Evolutionary conservation across 2,329 filamentous ascomycete genomes (phyloP), one percentile per base, ranked within the genome.

Genomic region (Claviceps citrina): DNA sequence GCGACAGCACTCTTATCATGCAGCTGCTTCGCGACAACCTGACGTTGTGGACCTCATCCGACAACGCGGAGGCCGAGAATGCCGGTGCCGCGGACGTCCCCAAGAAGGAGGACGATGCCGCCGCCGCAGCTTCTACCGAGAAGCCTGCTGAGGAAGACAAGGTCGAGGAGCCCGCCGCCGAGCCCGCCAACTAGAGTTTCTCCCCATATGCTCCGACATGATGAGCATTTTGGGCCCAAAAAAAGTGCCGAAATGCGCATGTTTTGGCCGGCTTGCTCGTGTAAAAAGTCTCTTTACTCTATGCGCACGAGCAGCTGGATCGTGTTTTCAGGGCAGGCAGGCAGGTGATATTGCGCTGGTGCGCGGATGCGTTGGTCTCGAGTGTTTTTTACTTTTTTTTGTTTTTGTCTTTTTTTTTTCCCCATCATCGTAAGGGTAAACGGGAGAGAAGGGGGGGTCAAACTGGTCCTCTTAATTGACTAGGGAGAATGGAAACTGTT

Each of bases 1-100:
- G 87, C 60, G 89, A 96, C 70, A 94, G 86, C 78, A 96, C 89
- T 44, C 78, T 96, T 56, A 95, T 96, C 73, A 96, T 95, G 89
- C 89, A 96, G 75, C 76, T 96, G 47, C 81, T 96, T 63, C 84
- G 89, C 61, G 89, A 95, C 73, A 96, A 95, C 76, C 75, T 96
- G 48, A 95, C 87, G 51, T 81, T 95, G 65, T 95, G 87, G 87
- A 95, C 87, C 54, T 95, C 87, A 53, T 93, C 86, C 44, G 87
- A 94, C 62, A 84, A 76, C 54, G 78, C 71, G 55, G 89, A 94
- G 64, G 71, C 73, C 45, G 84, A 89, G 65, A 68, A 62, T 49
- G 68, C 78, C 48, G 66, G 63, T 49, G 67, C 78, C 48, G 65
- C 73, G 53, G 65, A 68, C 43, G 63, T 59, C 36, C 52, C 63